phyloP scores from a whole-genome alignment of 768 basidiomycete species.

The Leccinum truebloodii region DNA sequence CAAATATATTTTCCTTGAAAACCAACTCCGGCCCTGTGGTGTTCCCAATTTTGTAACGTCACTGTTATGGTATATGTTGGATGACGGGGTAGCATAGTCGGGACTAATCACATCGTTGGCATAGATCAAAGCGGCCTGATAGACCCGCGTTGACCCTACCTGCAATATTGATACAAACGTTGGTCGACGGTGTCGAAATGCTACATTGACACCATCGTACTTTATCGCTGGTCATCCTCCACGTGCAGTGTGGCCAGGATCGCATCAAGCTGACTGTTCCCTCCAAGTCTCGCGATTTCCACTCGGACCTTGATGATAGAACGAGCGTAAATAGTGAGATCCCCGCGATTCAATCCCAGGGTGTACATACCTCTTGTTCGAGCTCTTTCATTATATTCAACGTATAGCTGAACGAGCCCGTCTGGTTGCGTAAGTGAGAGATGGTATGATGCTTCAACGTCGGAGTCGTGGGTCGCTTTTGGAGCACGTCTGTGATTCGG shows the following conservation, averaged over 20 bases:
- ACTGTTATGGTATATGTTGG: not conserved
- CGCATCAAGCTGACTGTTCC: constrained; percentile 62
- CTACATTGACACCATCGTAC: not conserved
- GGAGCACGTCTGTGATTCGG: constrained; percentile 69
- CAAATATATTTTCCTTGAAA: too few species aligned
- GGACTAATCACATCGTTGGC: too few species aligned
- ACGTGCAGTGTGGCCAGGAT: constrained; percentile 59
- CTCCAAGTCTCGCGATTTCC: constrained; percentile 76
- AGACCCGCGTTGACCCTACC: not conserved
- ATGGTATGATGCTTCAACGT: constrained; percentile 84
- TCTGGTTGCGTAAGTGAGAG: constrained; percentile 69
- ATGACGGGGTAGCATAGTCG: not conserved
- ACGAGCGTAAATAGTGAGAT: not conserved
- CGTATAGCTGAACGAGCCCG: constrained; percentile 88
- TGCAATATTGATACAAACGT: not conserved
- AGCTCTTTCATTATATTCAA: constrained; percentile 63
- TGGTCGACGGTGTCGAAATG: not conserved
- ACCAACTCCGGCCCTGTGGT: too few species aligned
- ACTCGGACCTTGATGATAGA: constrained; percentile 39
- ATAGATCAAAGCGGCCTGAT: not conserved
- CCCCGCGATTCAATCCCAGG: not conserved
- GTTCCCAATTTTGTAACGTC: not conserved
- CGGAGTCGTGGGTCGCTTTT: constrained; percentile 85
- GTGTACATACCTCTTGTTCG: constrained; percentile 49
- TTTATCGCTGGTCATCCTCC: constrained; percentile 12